phyloP scores from a whole-genome alignment of 2,329 filamentous ascomycete species.

The Arthrobotrys sphaeroides region DNA sequence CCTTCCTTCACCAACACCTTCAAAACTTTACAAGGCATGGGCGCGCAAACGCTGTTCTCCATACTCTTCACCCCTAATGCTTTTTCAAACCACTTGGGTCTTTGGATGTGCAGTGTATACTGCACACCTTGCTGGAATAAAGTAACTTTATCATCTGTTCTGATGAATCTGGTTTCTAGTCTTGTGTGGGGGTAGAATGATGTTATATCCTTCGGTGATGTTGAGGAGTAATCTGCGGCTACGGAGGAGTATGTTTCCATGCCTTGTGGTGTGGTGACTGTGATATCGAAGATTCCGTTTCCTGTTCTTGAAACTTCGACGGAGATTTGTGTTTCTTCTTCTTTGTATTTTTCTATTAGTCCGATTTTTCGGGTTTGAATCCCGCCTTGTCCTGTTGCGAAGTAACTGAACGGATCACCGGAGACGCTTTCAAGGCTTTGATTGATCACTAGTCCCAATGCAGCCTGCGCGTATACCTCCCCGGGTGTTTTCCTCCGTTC shows the following conservation, averaged over 20 bases:
- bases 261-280: conserved; percentile 65
- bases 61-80: conserved; percentile 70
- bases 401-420: conserved; percentile 60
- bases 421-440: conserved; percentile 47
- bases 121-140: conserved; percentile 77
- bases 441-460: conserved; percentile 71
- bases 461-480: conserved; percentile 86
- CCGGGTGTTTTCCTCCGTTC: conserved; percentile 69
- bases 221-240: conserved; percentile 59
- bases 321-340: conserved; percentile 19
- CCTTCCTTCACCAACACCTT: conserved; percentile 87
- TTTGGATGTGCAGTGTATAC: conserved; percentile 67
- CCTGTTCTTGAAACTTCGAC: conserved; percentile 58
- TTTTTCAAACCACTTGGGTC: conserved; percentile 84
- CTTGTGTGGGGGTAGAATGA: conserved; percentile 85
- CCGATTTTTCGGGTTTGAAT: conserved; percentile 56
- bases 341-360: conserved; percentile 54
- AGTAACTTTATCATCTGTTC: conserved; percentile 71
- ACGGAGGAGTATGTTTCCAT: conserved; percentile 65
- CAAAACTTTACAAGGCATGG: conserved; percentile 97
- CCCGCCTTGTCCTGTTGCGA: conserved; percentile 57
- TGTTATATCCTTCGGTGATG: conserved; percentile 67
- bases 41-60: conserved; percentile 83
- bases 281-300: conserved; percentile 61
- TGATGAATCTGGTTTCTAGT: conserved; percentile 79